Conservation (phyloP, 2,329 filamentous ascomycete genomes). For the Westerdykella ornata region DNA sequence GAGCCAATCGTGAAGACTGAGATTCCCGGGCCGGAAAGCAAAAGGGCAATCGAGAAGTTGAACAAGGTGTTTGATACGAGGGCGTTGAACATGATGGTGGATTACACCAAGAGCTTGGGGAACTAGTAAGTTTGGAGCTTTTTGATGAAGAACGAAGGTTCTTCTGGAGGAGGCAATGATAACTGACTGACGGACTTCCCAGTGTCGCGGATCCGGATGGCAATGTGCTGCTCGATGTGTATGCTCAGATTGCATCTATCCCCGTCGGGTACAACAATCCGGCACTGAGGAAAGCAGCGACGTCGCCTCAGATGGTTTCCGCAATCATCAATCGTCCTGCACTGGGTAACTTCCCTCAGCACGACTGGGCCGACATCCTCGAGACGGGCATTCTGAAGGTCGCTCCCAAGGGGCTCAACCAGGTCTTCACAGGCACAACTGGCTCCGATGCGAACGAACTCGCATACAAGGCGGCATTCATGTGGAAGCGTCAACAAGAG, state of each 20-base stretch:
- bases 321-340: conserved; percentile 84
- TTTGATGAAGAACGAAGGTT: neutral
- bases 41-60: conserved; percentile 62
- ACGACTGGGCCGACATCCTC: conserved; percentile 75
- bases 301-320: conserved; percentile 69
- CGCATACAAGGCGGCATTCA: conserved; percentile 92
- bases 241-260: conserved; percentile 89
- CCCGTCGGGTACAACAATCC: conserved; percentile 91
- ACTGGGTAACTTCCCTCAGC: conserved; percentile 81
- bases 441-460: conserved; percentile 92
- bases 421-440: conserved; percentile 85
- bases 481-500: conserved; percentile 77
- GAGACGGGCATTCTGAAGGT: conserved; percentile 74
- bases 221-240: conserved; percentile 67
- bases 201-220: conserved; percentile 62
- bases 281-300: conserved; percentile 60
- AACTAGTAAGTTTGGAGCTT: conserved; percentile 56
- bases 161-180: too few relatives aligned
- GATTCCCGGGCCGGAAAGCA: conserved; percentile 71
- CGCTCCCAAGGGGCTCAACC: conserved; percentile 73
- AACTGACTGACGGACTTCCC: conserved; percentile 1
- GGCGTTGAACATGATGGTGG: conserved; percentile 59
- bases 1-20: conserved; percentile 50
- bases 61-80: conserved; percentile 77
- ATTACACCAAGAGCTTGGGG: conserved; percentile 45